phyloP scores from a whole-genome alignment of 176 grass and related monocot species.

The Phyllostachys edulis region DNA sequence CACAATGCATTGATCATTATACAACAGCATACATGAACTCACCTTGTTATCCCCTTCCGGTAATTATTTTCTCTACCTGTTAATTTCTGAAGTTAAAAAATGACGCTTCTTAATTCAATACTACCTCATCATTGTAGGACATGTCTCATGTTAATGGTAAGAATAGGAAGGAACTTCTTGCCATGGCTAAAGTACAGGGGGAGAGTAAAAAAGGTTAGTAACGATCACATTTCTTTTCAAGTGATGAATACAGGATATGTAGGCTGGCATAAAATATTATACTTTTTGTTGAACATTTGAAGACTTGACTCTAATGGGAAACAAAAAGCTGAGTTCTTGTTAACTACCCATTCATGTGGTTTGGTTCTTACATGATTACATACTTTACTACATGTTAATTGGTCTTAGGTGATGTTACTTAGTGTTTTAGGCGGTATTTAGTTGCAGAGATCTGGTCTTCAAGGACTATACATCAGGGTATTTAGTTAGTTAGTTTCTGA shows the following conservation, averaged over 20 bases:
- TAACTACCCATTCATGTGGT: neutral
- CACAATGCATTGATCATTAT: conserved; percentile 98
- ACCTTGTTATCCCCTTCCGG: conserved; percentile 97
- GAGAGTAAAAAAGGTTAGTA: conserved; percentile 90
- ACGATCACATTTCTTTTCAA: neutral
- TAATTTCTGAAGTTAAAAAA: conserved; percentile 26
- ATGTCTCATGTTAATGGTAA: conserved; percentile 98
- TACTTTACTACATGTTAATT: conserved; percentile 4
- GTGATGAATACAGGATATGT: conserved; percentile 6
- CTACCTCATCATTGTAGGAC: conserved; percentile 52
- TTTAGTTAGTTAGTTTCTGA: neutral
- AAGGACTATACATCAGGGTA: neutral
- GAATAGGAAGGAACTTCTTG: conserved; percentile 97
- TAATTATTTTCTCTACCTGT: conserved; percentile 42
- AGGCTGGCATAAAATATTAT: neutral
- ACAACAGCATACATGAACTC: conserved; percentile 87
- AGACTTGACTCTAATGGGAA: neutral
- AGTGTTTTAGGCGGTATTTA: conserved; percentile 14
- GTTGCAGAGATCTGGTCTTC: neutral
- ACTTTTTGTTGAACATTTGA: conserved; percentile 22
- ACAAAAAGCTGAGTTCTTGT: neutral
- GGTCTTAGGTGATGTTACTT: neutral
- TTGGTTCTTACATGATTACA: conserved; percentile 14
- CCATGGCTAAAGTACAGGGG: conserved; percentile 98
- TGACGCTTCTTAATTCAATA: conserved; percentile 33